Conservation (phyloP, 139 green algal genomes). For the Chlamydomonas incerta region DNA sequence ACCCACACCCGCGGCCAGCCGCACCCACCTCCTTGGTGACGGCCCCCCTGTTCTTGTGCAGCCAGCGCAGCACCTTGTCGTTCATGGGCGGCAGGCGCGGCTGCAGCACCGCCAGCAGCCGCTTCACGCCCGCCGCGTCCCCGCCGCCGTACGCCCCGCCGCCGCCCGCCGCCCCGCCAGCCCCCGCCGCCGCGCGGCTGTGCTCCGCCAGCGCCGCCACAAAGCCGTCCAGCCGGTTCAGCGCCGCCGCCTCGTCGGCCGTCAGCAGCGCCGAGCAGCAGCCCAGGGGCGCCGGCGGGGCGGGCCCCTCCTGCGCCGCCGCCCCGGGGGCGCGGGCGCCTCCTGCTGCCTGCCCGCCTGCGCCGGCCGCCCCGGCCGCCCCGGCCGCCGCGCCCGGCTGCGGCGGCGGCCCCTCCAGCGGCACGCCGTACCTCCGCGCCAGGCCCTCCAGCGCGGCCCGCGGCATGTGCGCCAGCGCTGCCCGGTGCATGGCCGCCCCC, state of each 20-base stretch:
- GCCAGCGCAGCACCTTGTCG: constrained; percentile 35
- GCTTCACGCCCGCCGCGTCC: neutral
- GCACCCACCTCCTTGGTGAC: neutral
- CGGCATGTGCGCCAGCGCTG: no score
- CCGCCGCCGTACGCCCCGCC: neutral
- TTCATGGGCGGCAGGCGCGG: constrained; percentile 10
- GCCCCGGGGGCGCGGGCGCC: neutral
- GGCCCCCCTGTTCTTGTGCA: constrained; percentile 3
- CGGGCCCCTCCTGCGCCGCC: neutral
- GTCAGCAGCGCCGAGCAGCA: constrained; percentile 1
- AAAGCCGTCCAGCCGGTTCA: constrained; percentile 26
- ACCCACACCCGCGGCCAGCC: no score
- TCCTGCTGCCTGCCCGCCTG: neutral
- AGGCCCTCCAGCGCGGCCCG: no score
- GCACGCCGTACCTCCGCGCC: no score
- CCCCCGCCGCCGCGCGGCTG: neutral
- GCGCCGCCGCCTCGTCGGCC: neutral
- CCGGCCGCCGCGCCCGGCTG: neutral
- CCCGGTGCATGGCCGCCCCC: no score
- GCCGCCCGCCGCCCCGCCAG: neutral
- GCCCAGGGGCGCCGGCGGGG: neutral
- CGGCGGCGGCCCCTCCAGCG: neutral
- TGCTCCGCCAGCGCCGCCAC: constrained; percentile 30
- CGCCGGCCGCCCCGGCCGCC: neutral
- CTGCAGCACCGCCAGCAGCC: constrained; percentile 10